These are phyloP conservation scores for Aspergillus haitiensis DNA, from an alignment of 495 filamentous ascomycete genomes.

Conservation along the genomic window DNA sequence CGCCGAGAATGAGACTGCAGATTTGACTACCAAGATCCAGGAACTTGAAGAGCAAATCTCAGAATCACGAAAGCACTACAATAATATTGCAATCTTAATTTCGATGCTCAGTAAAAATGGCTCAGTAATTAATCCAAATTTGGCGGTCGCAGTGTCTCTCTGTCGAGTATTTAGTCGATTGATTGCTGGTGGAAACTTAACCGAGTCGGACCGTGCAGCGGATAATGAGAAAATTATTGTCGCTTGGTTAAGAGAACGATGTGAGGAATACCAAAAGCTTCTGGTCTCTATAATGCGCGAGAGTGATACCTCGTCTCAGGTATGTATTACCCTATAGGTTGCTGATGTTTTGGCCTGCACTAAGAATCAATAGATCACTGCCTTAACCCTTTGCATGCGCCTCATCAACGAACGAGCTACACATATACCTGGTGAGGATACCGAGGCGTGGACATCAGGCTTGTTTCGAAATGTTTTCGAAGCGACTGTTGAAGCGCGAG, in stretches of 20 bases:
- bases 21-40: constrained; percentile 59
- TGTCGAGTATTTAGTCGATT: constrained; percentile 88
- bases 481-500: constrained; percentile 57
- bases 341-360: constrained; percentile 16
- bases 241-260: constrained; percentile 74
- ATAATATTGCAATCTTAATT: constrained; percentile 80
- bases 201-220: constrained; percentile 58
- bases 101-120: constrained; percentile 54
- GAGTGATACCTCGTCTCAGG: constrained; percentile 49
- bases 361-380: constrained; percentile 49
- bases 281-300: constrained; percentile 56
- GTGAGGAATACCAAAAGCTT: constrained; percentile 63
- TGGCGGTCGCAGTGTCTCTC: constrained; percentile 72
- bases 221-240: constrained; percentile 74
- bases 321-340: constrained; percentile 16
- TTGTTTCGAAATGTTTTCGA: constrained; percentile 64
- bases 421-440: constrained; percentile 58
- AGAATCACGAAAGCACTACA: constrained; percentile 85
- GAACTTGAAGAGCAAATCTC: constrained; percentile 74
- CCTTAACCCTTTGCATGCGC: constrained; percentile 77
- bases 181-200: constrained; percentile 71
- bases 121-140: constrained; percentile 41
- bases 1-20: constrained; percentile 44
- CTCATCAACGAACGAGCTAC: constrained; percentile 74
- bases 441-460: constrained; percentile 61